Evolutionary conservation across 1,139 yeast species (phyloP).

Genomic region (Zygotorulaspora mrakii): DNA sequence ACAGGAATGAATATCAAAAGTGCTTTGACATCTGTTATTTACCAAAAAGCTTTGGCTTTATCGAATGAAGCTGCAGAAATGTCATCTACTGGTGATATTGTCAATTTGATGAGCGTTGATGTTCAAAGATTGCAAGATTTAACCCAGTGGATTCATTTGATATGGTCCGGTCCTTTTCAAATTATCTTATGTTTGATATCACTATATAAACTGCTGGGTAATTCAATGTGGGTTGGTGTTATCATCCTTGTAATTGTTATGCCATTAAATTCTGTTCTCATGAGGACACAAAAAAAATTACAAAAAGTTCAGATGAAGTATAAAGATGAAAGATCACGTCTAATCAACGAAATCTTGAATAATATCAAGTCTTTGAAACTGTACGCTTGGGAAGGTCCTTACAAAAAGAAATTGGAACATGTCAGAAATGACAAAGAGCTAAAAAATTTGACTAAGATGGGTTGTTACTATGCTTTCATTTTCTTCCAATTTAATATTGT

Average conservation of each 20-base stretch:
- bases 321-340: conserved; percentile 65
- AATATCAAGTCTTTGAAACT: conserved; percentile 88
- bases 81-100: conserved; percentile 94
- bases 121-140: conserved; percentile 91
- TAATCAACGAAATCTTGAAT: conserved; percentile 82
- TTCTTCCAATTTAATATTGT: conserved; percentile 82
- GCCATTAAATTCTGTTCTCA: conserved; percentile 75
- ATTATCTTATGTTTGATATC: conserved; percentile 73
- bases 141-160: conserved; percentile 77
- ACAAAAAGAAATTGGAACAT: conserved; percentile 61
- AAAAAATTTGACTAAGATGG: conserved; percentile 70
- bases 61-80: conserved; percentile 80
- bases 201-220: conserved; percentile 72
- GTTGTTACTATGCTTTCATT: conserved; percentile 68
- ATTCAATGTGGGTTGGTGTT: conserved; percentile 97
- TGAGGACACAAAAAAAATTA: conserved; percentile 66
- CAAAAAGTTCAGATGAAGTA: conserved; percentile 73
- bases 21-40: conserved; percentile 72
- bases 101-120: conserved; percentile 94
- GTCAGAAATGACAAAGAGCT: conserved; percentile 91
- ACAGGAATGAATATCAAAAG: conserved; percentile 88
- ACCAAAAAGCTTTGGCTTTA: conserved; percentile 71
- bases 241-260: conserved; percentile 76
- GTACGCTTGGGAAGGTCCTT: conserved; percentile 94
- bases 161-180: conserved; percentile 98